Evolutionary conservation across 1,139 yeast genomes (phyloP).

Genomic region (Candida labiduridarum): DNA sequence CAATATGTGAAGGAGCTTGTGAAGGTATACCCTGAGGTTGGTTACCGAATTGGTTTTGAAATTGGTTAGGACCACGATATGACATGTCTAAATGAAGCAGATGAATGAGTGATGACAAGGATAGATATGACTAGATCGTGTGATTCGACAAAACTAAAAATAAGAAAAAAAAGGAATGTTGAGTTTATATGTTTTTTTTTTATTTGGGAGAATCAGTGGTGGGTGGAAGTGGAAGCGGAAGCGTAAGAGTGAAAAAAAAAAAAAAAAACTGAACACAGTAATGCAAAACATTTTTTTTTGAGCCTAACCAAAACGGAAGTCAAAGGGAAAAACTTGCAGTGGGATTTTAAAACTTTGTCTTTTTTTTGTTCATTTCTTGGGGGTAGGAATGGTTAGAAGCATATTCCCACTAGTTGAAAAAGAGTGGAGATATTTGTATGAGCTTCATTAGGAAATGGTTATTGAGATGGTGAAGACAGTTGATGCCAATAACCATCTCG

Average conservation of each 20-base stretch:
- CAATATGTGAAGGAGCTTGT: slow-evolving; percentile 22
- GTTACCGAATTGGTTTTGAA: slow-evolving; percentile 31
- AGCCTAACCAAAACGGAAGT: slow-evolving; percentile 1
- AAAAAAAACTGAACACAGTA: slow-evolving; percentile 6
- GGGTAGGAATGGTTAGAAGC: neutral
- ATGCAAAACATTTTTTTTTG: slow-evolving; percentile 1
- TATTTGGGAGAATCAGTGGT: neutral
- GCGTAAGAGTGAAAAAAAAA: neutral
- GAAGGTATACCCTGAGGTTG: slow-evolving; percentile 17
- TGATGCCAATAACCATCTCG: too few species aligned
- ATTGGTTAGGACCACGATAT: slow-evolving; percentile 38
- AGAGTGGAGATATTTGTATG: neutral
- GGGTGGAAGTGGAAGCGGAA: too few species aligned
- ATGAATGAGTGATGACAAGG: neutral
- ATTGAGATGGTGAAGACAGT: too few species aligned
- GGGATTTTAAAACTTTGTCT: neutral
- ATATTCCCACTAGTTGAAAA: neutral
- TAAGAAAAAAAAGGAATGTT: neutral
- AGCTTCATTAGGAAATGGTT: too few species aligned
- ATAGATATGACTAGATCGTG: neutral
- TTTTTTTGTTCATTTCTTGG: neutral
- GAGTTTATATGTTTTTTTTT: slow-evolving; percentile 1
- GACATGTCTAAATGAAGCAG: slow-evolving; percentile 23
- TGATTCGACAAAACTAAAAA: neutral
- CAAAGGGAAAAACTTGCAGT: neutral